A percentile compares a stretch with the other conserved stretches of the same genome.
phyloP scores from a whole-genome alignment of 257 asterid genomes.

The Echites panduratus region DNA sequence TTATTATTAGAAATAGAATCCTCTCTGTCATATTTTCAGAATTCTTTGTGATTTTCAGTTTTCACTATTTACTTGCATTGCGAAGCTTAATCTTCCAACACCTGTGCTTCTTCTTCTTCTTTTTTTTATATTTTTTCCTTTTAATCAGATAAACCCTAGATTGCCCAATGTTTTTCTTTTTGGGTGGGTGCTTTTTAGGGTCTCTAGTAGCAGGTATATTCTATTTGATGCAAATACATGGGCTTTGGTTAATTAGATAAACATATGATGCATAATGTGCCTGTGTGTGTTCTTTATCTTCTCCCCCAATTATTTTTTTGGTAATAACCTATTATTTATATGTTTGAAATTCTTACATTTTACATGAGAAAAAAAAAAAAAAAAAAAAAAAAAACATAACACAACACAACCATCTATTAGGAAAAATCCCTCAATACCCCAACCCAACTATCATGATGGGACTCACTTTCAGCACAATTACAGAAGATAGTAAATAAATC shows the following conservation, averaged over 20 bases:
- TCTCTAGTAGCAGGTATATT: too few relatives aligned
- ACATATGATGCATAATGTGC: too few relatives aligned
- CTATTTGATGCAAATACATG: neutral
- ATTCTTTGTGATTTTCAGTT: neutral
- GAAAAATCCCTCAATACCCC: too few relatives aligned
- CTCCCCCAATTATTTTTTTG: too few relatives aligned
- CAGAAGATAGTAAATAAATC: neutral
- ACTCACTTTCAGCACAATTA: neutral
- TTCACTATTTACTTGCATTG: neutral
- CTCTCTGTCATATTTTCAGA: neutral
- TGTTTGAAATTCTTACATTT: too few relatives aligned
- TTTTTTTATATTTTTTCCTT: neutral
- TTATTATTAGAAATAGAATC: neutral
- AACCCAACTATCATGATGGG: neutral
- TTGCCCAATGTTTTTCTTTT: neutral
- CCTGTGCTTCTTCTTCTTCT: neutral
- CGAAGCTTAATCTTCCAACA: neutral
- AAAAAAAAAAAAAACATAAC: too few relatives aligned
- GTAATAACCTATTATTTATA: too few relatives aligned
- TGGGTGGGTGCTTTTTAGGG: neutral
- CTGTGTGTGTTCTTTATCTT: too few relatives aligned
- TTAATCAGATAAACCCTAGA: neutral
- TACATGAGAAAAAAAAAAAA: neutral
- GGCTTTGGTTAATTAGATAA: neutral
- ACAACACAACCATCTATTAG: neutral